phyloP scores from a whole-genome alignment of 345 rosid species.

The Stellera chamaejasme region DNA sequence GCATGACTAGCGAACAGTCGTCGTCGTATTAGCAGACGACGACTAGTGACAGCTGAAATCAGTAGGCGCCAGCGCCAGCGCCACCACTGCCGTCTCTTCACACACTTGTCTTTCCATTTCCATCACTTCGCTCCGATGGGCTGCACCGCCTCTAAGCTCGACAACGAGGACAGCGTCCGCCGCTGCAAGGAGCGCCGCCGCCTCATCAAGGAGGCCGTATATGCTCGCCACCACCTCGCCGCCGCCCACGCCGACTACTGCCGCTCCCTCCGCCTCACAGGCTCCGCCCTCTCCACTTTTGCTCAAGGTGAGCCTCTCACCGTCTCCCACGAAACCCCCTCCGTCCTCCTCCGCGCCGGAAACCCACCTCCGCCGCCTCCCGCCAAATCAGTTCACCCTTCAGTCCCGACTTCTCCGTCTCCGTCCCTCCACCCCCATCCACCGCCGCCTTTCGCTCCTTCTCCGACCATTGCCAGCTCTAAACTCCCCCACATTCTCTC shows the following conservation, averaged over 20 bases:
- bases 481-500: slow-evolving; percentile 48
- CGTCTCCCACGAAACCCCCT: slow-evolving; percentile 80
- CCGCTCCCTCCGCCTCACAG: slow-evolving; percentile 76
- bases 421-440: slow-evolving; percentile 30
- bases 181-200: slow-evolving; percentile 97
- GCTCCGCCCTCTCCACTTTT: slow-evolving; percentile 77
- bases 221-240: slow-evolving; percentile 78
- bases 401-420: slow-evolving; percentile 38
- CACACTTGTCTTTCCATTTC: not conserved
- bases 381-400: slow-evolving; percentile 28
- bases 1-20: no score
- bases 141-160: slow-evolving; percentile 87
- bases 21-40: not conserved
- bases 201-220: slow-evolving; percentile 82
- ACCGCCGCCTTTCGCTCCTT: slow-evolving; percentile 30
- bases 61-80: no score
- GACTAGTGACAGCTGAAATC: not conserved
- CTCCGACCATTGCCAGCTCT: slow-evolving; percentile 46
- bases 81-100: no score
- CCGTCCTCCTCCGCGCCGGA: slow-evolving; percentile 56
- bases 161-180: slow-evolving; percentile 85
- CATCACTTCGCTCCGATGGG: slow-evolving; percentile 39
- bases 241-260: slow-evolving; percentile 94
- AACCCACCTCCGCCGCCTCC: slow-evolving; percentile 11
- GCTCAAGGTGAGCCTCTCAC: slow-evolving; percentile 71